A percentile compares a stretch with the other conserved stretches of the same genome.
phyloP scores from a whole-genome alignment of 176 grass and related monocot species.

The Otatea glauca region DNA sequence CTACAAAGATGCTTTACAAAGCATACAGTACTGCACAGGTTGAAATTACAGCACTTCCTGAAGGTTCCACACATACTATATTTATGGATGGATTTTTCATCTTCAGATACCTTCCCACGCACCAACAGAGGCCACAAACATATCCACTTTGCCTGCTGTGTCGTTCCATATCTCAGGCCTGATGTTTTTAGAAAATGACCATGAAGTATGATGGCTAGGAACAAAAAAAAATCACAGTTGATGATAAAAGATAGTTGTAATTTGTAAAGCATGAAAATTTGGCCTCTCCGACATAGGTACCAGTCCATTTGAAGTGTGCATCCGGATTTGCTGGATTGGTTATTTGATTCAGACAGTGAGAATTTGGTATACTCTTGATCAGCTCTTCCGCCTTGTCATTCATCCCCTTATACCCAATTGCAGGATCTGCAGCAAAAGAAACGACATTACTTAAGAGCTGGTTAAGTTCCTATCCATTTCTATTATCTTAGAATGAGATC shows the following conservation, averaged over 20 bases:
- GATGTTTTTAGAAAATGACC: constrained; percentile 21
- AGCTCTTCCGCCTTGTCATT: constrained; percentile 58
- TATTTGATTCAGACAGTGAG: constrained; percentile 68
- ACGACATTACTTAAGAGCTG: background rate
- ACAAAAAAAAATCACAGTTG: background rate
- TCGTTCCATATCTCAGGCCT: constrained; percentile 90
- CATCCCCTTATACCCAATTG: constrained; percentile 57
- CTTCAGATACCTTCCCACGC: constrained; percentile 70
- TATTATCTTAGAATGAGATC: too few relatives aligned
- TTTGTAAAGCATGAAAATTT: background rate
- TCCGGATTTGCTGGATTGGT: constrained; percentile 68
- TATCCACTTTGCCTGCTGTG: constrained; percentile 74
- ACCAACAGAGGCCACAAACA: constrained; percentile 58
- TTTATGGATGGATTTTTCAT: constrained; percentile 67
- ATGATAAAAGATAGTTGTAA: background rate
- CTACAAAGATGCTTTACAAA: background rate
- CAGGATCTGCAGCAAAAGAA: constrained; percentile 61
- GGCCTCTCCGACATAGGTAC: constrained; percentile 37
- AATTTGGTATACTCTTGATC: constrained; percentile 62
- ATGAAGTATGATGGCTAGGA: background rate
- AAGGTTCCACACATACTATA: constrained; percentile 71
- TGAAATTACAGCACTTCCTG: constrained; percentile 71
- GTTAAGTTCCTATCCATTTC: too few relatives aligned
- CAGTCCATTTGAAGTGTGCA: constrained; percentile 72
- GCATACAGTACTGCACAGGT: background rate